Evolutionary conservation across 768 basidiomycete species (phyloP).

Genomic region (Hericium coralloides): DNA sequence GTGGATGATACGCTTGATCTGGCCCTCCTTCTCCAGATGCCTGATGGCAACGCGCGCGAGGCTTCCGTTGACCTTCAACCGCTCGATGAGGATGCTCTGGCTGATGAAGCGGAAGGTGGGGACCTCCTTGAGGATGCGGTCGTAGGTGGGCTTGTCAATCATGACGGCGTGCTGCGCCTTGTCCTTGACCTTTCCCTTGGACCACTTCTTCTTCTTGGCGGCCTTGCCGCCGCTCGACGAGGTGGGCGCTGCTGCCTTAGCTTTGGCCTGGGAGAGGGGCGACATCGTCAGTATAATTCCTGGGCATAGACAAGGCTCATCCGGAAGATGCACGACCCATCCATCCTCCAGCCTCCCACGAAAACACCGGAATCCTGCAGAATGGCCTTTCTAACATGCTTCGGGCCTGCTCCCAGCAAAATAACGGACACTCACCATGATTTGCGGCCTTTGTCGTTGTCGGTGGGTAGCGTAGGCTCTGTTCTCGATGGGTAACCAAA

Average conservation of each 20-base stretch:
- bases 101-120: conserved; percentile 99
- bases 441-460: conserved; percentile 21
- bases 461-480: background rate
- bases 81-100: conserved; percentile 96
- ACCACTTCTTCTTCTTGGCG: conserved; percentile 99
- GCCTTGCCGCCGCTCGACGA: conserved; percentile 69
- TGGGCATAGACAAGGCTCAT: conserved; percentile 16
- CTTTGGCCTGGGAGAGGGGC: conserved; percentile 30
- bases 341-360: conserved; percentile 15
- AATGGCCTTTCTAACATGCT: background rate
- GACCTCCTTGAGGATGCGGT: conserved; percentile 96
- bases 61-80: conserved; percentile 93
- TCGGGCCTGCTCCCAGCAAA: background rate
- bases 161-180: conserved; percentile 96
- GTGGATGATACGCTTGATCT: conserved; percentile 95
- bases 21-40: conserved; percentile 88
- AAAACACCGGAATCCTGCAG: background rate
- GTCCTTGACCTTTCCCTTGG: conserved; percentile 99
- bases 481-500: background rate
- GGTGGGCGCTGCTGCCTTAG: conserved; percentile 68
- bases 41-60: conserved; percentile 86
- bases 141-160: conserved; percentile 87
- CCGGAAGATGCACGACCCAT: conserved; percentile 14
- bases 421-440: conserved; percentile 23
- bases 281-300: background rate